phyloP scores from a whole-genome alignment of 169 alveolate genomes.

The Plasmodium vivax region DNA sequence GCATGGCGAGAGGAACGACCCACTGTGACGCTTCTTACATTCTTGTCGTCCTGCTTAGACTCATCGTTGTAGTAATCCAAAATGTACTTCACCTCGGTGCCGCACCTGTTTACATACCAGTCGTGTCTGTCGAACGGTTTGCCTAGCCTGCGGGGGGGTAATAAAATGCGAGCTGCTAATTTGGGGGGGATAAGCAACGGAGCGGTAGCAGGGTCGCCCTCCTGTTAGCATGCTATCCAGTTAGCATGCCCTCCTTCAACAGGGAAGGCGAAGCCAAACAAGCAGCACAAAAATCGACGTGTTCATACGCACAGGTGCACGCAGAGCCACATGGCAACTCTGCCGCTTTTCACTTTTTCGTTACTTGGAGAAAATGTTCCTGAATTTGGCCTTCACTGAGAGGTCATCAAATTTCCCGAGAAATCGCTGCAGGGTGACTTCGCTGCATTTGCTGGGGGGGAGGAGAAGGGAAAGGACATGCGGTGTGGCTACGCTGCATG shows the following conservation, averaged over 20 bases:
- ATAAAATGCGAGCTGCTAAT: background rate
- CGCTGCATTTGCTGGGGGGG: slow-evolving; percentile 75
- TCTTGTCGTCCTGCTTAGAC: slow-evolving; percentile 75
- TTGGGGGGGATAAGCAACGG: background rate
- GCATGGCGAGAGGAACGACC: background rate
- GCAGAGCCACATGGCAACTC: background rate
- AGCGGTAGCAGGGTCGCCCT: background rate
- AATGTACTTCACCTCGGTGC: slow-evolving; percentile 85
- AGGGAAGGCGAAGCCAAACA: background rate
- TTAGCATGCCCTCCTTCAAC: too few species aligned
- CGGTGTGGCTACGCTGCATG: background rate
- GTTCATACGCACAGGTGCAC: background rate
- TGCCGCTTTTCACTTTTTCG: background rate
- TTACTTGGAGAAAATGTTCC: slow-evolving; percentile 73
- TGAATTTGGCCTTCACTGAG: slow-evolving; percentile 80
- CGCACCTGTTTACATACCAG: slow-evolving; percentile 88
- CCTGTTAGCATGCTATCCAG: too few species aligned
- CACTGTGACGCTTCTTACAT: slow-evolving; percentile 17
- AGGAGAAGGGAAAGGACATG: background rate
- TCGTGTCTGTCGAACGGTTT: slow-evolving; percentile 90
- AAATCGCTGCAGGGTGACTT: slow-evolving; percentile 84
- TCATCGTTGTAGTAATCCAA: slow-evolving; percentile 90
- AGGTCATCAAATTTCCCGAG: slow-evolving; percentile 84
- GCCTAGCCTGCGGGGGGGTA: slow-evolving; percentile 76
- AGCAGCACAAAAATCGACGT: background rate